phyloP scores from a whole-genome alignment of 1,139 yeast species.

The Arxiozyma bovina region DNA sequence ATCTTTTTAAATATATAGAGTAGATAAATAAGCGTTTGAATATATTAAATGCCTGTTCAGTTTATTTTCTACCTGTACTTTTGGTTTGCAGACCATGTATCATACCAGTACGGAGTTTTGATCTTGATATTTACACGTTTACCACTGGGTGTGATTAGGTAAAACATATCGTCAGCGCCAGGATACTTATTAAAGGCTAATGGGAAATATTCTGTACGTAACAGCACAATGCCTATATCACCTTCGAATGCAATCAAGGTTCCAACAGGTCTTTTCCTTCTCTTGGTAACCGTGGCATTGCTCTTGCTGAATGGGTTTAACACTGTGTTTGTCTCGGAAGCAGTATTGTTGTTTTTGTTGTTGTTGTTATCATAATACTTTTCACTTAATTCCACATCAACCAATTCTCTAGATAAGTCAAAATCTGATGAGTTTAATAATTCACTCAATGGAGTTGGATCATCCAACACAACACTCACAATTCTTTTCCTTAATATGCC shows the following conservation, averaged over 20 bases:
- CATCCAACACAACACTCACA: constrained; percentile 54
- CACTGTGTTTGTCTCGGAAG: not conserved
- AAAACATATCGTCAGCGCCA: constrained; percentile 7
- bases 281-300: constrained; percentile 9
- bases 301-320: constrained; percentile 10
- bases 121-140: constrained; percentile 12
- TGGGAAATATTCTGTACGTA: constrained; percentile 33
- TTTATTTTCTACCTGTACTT: too few species aligned
- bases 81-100: too few species aligned
- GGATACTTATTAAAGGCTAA: constrained; percentile 12
- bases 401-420: constrained; percentile 6
- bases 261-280: constrained; percentile 45
- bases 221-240: constrained; percentile 58
- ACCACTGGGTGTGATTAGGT: constrained; percentile 5
- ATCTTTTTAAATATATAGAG: too few species aligned
- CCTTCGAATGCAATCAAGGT: constrained; percentile 48
- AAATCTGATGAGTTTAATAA: not conserved
- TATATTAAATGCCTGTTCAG: too few species aligned
- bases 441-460: constrained; percentile 7
- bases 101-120: constrained; percentile 21
- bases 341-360: not conserved
- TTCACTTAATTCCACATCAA: constrained; percentile 12
- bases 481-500: constrained; percentile 78
- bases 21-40: too few species aligned
- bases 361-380: not conserved